Conservation (phyloP, 1,284 basidiomycete genomes). For the Irpex sp. region DNA sequence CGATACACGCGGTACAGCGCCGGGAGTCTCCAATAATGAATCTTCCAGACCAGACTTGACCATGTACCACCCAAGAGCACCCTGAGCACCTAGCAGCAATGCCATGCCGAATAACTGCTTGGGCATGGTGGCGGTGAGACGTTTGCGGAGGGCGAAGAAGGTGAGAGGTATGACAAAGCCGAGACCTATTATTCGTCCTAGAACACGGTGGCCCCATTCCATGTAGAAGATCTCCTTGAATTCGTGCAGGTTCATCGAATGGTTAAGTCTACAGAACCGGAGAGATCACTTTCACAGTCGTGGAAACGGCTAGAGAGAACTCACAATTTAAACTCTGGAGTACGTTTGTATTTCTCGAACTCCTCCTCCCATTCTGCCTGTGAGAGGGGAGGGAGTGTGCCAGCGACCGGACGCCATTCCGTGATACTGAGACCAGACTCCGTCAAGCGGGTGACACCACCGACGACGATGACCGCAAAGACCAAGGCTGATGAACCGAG, state of each 20-base stretch:
- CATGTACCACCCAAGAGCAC: constrained; percentile 98
- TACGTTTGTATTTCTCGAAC: constrained; percentile 93
- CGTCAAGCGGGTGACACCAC: constrained; percentile 94
- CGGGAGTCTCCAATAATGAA: constrained; percentile 74
- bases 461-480: constrained; percentile 91
- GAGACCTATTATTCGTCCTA: constrained; percentile 88
- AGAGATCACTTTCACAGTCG: background rate
- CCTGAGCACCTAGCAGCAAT: constrained; percentile 85
- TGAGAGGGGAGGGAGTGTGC: constrained; percentile 81
- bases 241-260: constrained; percentile 81
- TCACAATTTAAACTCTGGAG: constrained; percentile 94
- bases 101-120: constrained; percentile 70
- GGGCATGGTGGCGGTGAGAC: constrained; percentile 62
- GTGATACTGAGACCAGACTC: constrained; percentile 98
- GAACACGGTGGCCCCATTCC: constrained; percentile 97
- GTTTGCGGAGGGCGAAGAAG: constrained; percentile 74
- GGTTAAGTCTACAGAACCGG: constrained; percentile 66
- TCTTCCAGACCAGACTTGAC: constrained; percentile 94
- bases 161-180: constrained; percentile 77
- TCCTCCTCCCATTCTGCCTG: constrained; percentile 83
- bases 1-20: constrained; percentile 90
- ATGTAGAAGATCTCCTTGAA: constrained; percentile 98
- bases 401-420: constrained; percentile 96
- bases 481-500: constrained; percentile 82
- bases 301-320: background rate